Base-by-base conservation (phyloP, 345 rosid species). In the Murraya paniculata region DNA sequence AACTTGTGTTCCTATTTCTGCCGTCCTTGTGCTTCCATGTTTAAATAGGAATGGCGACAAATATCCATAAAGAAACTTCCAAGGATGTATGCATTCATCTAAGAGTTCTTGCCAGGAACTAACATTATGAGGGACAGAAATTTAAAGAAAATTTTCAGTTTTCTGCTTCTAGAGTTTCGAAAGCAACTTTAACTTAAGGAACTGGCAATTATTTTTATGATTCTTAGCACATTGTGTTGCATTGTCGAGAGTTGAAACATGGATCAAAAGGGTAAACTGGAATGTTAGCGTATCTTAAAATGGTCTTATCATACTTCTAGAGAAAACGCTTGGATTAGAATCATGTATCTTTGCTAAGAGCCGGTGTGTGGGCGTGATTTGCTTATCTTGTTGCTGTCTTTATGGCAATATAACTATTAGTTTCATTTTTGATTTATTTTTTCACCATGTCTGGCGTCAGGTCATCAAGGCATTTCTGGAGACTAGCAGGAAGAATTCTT, bases 401-500 rank as follows among this genome's bases (percentile, higher is more conserved):
- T 59, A 48, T 71, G 35, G 5, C 16, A 61, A 68, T 28, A n/a
- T 48, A 57, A 60, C 33, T 71, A 31, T 45, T 64, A 22, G 53
- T 31, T 71, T 18, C 24, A 38, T 7, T 30, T 35, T 72, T 58
- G 18, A 41, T 36, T 35, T 35, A 28, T 72, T 55, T 61, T 45
- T 77, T 71, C 45, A 21, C 64, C 70, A 1, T 73, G 55, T 74
- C 33, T 65, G 39, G 75, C 71, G 82, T 82, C 91, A 96, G 99
- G 99, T 94, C 76, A 82, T 96, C 71, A 96, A 88, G 89, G 89
- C 91, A 72, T 88, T 96, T 69, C 77, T 96, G 79, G 86, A 81
- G 86, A 82, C 82, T 69, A 90, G 99, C 91, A 86, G 97, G 86
- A 66, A 62, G 74, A 91, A 94, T 83, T 94, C 93, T 64, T 96